Evolutionary conservation across 148 eudicot species (phyloP).

Genomic region (Chenopodium formosanum): DNA sequence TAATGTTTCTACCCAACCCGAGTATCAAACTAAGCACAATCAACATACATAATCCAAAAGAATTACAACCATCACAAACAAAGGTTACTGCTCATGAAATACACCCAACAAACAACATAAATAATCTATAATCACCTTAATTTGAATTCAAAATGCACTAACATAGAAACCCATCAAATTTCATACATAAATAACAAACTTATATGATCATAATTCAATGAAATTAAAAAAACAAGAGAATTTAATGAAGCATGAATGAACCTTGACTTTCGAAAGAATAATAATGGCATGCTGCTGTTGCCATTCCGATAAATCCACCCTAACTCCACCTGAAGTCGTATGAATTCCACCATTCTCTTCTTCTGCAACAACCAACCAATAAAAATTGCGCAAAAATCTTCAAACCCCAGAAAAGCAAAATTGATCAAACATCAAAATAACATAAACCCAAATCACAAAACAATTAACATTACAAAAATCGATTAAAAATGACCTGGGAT

Average conservation of each 20-base stretch:
- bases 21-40: not conserved
- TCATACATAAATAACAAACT: not conserved
- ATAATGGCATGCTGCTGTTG: slow-evolving; percentile 76
- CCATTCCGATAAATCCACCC: slow-evolving; percentile 82
- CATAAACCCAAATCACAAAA: slow-evolving; percentile 3
- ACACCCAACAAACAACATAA: not conserved
- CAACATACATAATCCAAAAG: not conserved
- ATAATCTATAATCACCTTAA: not conserved
- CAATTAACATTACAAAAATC: not conserved
- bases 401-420: slow-evolving; percentile 6
- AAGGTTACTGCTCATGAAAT: not conserved
- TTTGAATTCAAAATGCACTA: not conserved
- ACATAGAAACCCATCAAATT: not conserved
- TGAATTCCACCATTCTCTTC: slow-evolving; percentile 49
- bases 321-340: slow-evolving; percentile 40
- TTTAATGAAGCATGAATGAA: slow-evolving; percentile 8
- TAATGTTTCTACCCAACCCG: not conserved
- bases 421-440: not conserved
- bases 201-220: not conserved
- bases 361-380: slow-evolving; percentile 19
- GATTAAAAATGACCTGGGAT: slow-evolving; percentile 40
- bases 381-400: not conserved
- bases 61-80: not conserved
- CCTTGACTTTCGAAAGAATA: slow-evolving; percentile 84
- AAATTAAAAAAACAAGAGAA: not conserved